These are phyloP conservation scores for Zygoascus ofunaensis DNA, from an alignment of 805 yeast genomes.

Conservation along the genomic window DNA sequence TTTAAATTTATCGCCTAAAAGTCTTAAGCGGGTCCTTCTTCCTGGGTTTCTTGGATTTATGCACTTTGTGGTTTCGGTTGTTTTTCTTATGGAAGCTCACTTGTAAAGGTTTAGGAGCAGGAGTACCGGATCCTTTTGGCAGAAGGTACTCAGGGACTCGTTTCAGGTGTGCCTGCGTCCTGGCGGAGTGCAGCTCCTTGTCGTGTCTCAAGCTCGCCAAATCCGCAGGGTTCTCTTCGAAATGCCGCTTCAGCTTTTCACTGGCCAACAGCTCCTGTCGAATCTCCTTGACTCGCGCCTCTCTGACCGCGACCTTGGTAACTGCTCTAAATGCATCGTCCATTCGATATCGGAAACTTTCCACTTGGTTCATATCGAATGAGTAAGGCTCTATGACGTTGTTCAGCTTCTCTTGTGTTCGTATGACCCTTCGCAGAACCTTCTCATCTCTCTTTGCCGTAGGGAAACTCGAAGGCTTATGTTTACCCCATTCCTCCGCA, in stretches of 20 bases:
- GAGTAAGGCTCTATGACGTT: slow-evolving; percentile 54
- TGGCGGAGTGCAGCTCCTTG: slow-evolving; percentile 71
- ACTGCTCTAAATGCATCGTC: slow-evolving; percentile 97
- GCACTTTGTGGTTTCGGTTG: slow-evolving; percentile 21
- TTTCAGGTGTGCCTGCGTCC: slow-evolving; percentile 77
- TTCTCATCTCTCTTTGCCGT: slow-evolving; percentile 80
- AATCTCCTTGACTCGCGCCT: slow-evolving; percentile 84
- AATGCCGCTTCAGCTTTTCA: slow-evolving; percentile 85
- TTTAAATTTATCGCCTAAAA: slow-evolving; percentile 26
- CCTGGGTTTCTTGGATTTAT: slow-evolving; percentile 11
- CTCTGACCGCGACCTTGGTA: slow-evolving; percentile 80
- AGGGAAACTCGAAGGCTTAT: slow-evolving; percentile 63
- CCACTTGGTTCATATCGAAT: slow-evolving; percentile 85
- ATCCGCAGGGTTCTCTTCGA: slow-evolving; percentile 96
- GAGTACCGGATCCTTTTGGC: slow-evolving; percentile 43
- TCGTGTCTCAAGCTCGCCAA: slow-evolving; percentile 84
- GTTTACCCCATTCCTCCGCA: slow-evolving; percentile 75
- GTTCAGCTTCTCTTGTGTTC: slow-evolving; percentile 51
- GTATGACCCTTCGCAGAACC: slow-evolving; percentile 63
- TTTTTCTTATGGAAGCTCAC: slow-evolving; percentile 19
- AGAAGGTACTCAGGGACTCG: slow-evolving; percentile 86
- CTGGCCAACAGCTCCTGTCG: slow-evolving; percentile 79
- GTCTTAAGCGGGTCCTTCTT: slow-evolving; percentile 52
- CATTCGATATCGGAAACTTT: slow-evolving; percentile 90
- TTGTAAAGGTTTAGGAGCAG: slow-evolving; percentile 13